phyloP scores from a whole-genome alignment of 139 green algal genomes.

The Haematococcus lacustris region DNA sequence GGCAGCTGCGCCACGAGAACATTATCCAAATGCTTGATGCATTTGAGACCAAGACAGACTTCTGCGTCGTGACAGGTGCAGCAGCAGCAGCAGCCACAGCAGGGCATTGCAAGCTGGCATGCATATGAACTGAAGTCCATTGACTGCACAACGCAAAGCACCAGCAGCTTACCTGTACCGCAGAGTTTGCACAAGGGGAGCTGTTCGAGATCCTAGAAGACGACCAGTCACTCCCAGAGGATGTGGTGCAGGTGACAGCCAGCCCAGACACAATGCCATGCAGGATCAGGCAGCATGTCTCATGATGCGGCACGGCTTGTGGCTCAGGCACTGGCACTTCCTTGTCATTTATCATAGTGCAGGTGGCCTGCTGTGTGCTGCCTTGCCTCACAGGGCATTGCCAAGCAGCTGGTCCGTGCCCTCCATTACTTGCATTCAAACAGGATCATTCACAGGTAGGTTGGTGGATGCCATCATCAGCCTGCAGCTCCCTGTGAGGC shows the following conservation, averaged over 20 bases:
- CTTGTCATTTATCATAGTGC: no score
- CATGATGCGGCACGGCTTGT: no score
- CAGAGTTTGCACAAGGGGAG: constrained; percentile 94
- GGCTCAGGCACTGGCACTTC: no score
- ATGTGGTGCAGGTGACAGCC: constrained; percentile 50
- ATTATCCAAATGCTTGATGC: constrained; percentile 94
- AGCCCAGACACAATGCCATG: no score
- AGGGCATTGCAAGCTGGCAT: no score
- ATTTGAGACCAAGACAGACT: constrained; percentile 94
- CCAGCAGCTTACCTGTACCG: background rate
- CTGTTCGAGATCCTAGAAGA: constrained; percentile 97
- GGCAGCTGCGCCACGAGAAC: constrained; percentile 81
- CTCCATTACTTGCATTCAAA: constrained; percentile 94
- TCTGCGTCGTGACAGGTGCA: constrained; percentile 86
- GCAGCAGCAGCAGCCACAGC: background rate
- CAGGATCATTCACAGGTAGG: constrained; percentile 75
- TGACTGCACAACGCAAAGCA: no score
- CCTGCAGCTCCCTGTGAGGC: no score
- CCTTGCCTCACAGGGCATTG: constrained; percentile 62
- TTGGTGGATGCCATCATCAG: no score
- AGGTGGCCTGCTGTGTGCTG: no score
- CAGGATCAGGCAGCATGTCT: no score
- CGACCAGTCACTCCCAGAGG: constrained; percentile 81
- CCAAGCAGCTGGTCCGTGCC: constrained; percentile 85
- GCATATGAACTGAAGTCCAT: no score